Evolutionary conservation across 2,329 filamentous ascomycete genomes (phyloP).

Genomic region (Neonectria ditissima): DNA sequence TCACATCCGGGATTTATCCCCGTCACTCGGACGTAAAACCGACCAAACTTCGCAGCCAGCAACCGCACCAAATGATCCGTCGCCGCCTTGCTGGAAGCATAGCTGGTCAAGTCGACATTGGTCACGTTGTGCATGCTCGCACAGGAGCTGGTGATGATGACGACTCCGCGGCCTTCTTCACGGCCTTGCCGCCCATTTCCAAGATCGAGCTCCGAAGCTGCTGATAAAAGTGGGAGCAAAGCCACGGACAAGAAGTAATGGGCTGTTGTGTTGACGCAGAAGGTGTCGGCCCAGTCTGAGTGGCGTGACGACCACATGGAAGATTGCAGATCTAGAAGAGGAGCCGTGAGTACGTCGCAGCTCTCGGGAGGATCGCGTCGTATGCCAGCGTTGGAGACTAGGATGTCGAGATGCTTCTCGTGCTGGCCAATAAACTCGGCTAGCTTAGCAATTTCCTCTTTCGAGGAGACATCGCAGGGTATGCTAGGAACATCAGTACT

Average conservation of each 20-base stretch:
- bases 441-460: conserved; percentile 53
- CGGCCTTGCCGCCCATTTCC: conserved; percentile 49
- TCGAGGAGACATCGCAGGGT: conserved; percentile 55
- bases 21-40: conserved; percentile 49
- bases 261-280: conserved; percentile 61
- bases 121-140: conserved; percentile 65
- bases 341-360: conserved; percentile 58
- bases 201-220: conserved; percentile 50
- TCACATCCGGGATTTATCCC: conserved; percentile 51
- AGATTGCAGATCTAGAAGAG: conserved; percentile 56
- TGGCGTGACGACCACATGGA: conserved; percentile 60
- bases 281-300: conserved; percentile 59
- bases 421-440: conserved; percentile 47
- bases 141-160: conserved; percentile 63
- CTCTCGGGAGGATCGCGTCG: conserved; percentile 55
- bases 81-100: conserved; percentile 63
- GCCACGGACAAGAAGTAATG: conserved; percentile 63
- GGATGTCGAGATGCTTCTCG: conserved; percentile 58
- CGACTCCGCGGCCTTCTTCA: conserved; percentile 56
- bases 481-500: conserved; percentile 37
- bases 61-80: conserved; percentile 63
- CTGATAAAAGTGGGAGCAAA: conserved; percentile 56
- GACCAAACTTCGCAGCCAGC: conserved; percentile 60
- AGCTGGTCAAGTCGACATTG: conserved; percentile 64
- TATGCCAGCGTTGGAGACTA: conserved; percentile 63